Conservation (phyloP, 495 filamentous ascomycete species). For the Hypoxylon trugodes region DNA sequence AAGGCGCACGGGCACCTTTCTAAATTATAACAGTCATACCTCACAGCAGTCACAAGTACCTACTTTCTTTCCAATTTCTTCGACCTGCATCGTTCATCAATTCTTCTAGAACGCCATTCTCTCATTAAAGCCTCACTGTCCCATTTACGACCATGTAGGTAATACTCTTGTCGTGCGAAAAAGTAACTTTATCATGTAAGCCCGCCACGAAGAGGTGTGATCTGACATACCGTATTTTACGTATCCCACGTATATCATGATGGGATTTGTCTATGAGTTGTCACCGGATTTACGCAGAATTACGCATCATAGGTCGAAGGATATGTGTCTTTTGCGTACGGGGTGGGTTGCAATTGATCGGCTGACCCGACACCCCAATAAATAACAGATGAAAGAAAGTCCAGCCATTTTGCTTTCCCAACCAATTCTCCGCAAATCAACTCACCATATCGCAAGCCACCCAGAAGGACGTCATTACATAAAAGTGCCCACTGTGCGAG, state of each 20-base stretch:
- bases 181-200: not conserved
- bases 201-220: not conserved
- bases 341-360: slow-evolving; percentile 22
- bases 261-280: slow-evolving; percentile 16
- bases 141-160: too few species aligned
- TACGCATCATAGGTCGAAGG: too few species aligned
- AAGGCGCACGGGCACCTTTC: not conserved
- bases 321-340: slow-evolving; percentile 2
- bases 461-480: too few species aligned
- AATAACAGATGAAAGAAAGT: too few species aligned
- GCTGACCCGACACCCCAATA: slow-evolving; percentile 35
- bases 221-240: slow-evolving; percentile 5
- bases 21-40: not conserved
- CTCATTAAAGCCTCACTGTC: not conserved
- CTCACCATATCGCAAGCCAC: slow-evolving; percentile 24
- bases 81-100: not conserved
- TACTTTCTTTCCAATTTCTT: slow-evolving; percentile 18
- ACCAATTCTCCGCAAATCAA: slow-evolving; percentile 32
- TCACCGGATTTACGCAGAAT: slow-evolving; percentile 23
- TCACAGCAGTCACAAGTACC: too few species aligned
- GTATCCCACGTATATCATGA: slow-evolving; percentile 9
- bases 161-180: not conserved
- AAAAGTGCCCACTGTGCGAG: too few species aligned
- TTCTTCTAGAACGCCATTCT: not conserved
- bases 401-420: slow-evolving; percentile 16